phyloP scores from a whole-genome alignment of 768 basidiomycete genomes.

The Amanita brunnescens region DNA sequence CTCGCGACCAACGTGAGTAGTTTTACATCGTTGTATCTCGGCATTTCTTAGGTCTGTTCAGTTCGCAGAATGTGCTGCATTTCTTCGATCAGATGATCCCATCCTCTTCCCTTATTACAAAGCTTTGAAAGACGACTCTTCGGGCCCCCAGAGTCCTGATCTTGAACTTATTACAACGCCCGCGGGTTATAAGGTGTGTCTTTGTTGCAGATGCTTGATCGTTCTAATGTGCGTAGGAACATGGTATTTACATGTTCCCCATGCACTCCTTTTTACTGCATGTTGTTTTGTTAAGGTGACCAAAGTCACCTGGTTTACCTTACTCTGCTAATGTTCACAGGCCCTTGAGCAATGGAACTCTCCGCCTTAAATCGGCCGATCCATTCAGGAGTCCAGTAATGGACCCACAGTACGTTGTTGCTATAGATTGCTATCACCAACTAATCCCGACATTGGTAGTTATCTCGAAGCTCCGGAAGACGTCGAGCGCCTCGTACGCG shows the following conservation, averaged over 20 bases:
- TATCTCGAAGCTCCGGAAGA: slow-evolving; percentile 31
- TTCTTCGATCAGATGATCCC: slow-evolving; percentile 41
- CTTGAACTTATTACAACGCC: slow-evolving; percentile 33
- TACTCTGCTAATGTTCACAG: slow-evolving; percentile 13
- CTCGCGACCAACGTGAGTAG: slow-evolving; percentile 44
- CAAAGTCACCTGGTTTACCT: background rate
- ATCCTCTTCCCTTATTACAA: slow-evolving; percentile 30
- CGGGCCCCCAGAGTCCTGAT: slow-evolving; percentile 31
- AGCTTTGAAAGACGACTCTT: slow-evolving; percentile 28
- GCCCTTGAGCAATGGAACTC: slow-evolving; percentile 29
- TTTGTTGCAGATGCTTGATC: background rate
- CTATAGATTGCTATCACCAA: background rate
- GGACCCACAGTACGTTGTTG: slow-evolving; percentile 27
- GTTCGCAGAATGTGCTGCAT: slow-evolving; percentile 44
- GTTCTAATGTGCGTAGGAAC: slow-evolving; percentile 18
- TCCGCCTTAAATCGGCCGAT: slow-evolving; percentile 27
- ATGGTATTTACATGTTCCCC: slow-evolving; percentile 26
- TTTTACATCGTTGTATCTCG: background rate
- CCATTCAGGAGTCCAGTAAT: slow-evolving; percentile 29
- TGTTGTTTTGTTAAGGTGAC: slow-evolving; percentile 26
- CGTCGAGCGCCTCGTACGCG: slow-evolving; percentile 29
- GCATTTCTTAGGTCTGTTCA: slow-evolving; percentile 9
- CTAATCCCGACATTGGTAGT: slow-evolving; percentile 12
- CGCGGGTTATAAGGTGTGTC: slow-evolving; percentile 27
- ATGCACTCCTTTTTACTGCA: slow-evolving; percentile 32